phyloP scores from a whole-genome alignment of 2,329 filamentous ascomycete genomes.

The Aspergillus piperis region DNA sequence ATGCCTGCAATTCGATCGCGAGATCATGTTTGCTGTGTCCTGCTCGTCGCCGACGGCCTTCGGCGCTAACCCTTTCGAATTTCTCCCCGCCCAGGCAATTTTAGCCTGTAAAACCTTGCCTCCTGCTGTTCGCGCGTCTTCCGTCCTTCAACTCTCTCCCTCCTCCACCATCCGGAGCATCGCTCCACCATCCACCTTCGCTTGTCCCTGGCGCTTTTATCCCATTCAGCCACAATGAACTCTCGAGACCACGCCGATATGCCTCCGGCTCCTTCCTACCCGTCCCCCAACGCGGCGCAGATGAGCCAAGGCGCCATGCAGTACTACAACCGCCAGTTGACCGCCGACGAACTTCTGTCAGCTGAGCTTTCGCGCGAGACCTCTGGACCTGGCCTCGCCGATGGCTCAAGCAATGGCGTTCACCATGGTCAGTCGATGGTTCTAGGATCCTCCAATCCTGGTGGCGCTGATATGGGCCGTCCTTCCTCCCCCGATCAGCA shows the following conservation, averaged over 20 bases:
- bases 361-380: conserved; percentile 51
- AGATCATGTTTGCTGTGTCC: conserved; percentile 36
- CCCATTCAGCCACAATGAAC: conserved; percentile 35
- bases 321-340: conserved; percentile 49
- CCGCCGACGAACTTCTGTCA: conserved; percentile 50
- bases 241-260: conserved; percentile 46
- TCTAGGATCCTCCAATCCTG: conserved; percentile 39
- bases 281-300: conserved; percentile 47
- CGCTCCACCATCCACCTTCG: conserved; percentile 32
- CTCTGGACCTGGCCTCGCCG: conserved; percentile 46
- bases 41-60: conserved; percentile 33
- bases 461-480: conserved; percentile 40
- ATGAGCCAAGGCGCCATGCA: conserved; percentile 46
- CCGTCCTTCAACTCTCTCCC: conserved; percentile 27
- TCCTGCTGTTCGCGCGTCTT: conserved; percentile 34
- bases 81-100: conserved; percentile 34
- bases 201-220: conserved; percentile 14
- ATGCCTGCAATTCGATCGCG: conserved; percentile 22
- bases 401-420: conserved; percentile 41
- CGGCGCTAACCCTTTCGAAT: conserved; percentile 41
- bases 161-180: conserved; percentile 34
- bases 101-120: conserved; percentile 42
- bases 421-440: conserved; percentile 46
- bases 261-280: conserved; percentile 47
- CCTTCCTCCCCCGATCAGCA: conserved; percentile 41